Conservation (phyloP, 768 basidiomycete species). For the Xerocomus potaroensis region DNA sequence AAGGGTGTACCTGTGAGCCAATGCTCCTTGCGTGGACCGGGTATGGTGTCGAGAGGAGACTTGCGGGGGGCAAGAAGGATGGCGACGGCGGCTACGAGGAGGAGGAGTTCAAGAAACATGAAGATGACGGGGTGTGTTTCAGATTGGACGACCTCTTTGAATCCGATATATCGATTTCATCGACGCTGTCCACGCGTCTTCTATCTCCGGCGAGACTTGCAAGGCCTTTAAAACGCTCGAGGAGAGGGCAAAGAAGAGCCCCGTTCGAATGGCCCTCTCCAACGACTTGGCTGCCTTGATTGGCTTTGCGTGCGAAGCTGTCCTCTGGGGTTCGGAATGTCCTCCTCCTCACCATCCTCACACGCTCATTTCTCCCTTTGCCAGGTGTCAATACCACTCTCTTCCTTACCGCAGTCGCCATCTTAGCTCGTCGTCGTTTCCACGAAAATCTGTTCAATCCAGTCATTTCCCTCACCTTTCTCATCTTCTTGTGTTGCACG, state of each 20-base stretch:
- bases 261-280: constrained; percentile 20
- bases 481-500: constrained; percentile 33
- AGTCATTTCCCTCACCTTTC: constrained; percentile 25
- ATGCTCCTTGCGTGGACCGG: constrained; percentile 31
- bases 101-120: constrained; percentile 1
- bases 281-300: constrained; percentile 33
- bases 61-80: constrained; percentile 8
- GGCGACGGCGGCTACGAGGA: constrained; percentile 6
- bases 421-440: constrained; percentile 16
- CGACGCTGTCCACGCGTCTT: neutral
- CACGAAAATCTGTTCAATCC: constrained; percentile 17
- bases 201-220: neutral
- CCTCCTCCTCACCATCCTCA: neutral
- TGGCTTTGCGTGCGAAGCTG: constrained; percentile 36
- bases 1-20: constrained; percentile 31
- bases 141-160: neutral
- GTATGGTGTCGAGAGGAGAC: constrained; percentile 20
- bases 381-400: constrained; percentile 23
- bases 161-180: neutral
- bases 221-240: too few relatives aligned
- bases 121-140: neutral
- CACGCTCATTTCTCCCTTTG: neutral
- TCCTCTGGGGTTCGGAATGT: constrained; percentile 36
- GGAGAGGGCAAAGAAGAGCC: too few relatives aligned
- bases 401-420: constrained; percentile 26